These are phyloP conservation scores for Tetracladium marchalianum DNA, from an alignment of 495 filamentous ascomycete species.

Conservation along the genomic window DNA sequence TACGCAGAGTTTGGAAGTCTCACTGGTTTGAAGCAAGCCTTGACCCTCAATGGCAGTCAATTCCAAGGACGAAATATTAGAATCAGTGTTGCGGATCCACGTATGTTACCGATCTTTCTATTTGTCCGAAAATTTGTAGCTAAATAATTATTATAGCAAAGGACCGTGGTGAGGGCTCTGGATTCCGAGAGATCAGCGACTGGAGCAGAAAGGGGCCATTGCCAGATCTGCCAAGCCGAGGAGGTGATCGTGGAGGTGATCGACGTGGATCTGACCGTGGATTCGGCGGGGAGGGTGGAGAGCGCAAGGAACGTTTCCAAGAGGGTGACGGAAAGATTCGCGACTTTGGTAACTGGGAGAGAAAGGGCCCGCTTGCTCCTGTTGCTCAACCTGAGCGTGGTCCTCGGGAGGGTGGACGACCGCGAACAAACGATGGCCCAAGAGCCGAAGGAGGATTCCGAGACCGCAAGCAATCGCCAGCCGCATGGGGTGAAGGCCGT, in stretches of 20 bases:
- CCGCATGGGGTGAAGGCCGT: constrained; percentile 74
- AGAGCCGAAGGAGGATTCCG: constrained; percentile 28
- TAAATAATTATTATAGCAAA: constrained; percentile 17
- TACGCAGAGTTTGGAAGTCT: constrained; percentile 89
- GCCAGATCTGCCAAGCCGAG: constrained; percentile 52
- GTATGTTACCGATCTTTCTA: constrained; percentile 44
- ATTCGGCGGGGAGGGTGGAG: constrained; percentile 38
- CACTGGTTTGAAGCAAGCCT: constrained; percentile 83
- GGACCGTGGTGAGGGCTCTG: constrained; percentile 37
- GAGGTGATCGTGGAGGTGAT: constrained; percentile 28
- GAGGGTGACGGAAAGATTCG: constrained; percentile 71
- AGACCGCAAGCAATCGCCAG: constrained; percentile 61
- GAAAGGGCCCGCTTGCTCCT: constrained; percentile 83
- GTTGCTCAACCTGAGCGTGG: constrained; percentile 43
- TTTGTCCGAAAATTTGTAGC: constrained; percentile 28
- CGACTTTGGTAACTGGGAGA: constrained; percentile 90
- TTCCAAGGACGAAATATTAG: constrained; percentile 83
- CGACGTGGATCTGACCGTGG: constrained; percentile 40
- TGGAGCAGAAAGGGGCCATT: constrained; percentile 91
- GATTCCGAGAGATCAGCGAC: constrained; percentile 58
- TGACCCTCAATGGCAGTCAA: constrained; percentile 66
- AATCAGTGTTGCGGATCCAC: constrained; percentile 78
- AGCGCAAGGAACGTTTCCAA: constrained; percentile 32
- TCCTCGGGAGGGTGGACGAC: constrained; percentile 59
- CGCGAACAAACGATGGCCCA: constrained; percentile 53